Evolutionary conservation across 1,284 basidiomycete genomes (phyloP).

Genomic region (Tremellales sp.): DNA sequence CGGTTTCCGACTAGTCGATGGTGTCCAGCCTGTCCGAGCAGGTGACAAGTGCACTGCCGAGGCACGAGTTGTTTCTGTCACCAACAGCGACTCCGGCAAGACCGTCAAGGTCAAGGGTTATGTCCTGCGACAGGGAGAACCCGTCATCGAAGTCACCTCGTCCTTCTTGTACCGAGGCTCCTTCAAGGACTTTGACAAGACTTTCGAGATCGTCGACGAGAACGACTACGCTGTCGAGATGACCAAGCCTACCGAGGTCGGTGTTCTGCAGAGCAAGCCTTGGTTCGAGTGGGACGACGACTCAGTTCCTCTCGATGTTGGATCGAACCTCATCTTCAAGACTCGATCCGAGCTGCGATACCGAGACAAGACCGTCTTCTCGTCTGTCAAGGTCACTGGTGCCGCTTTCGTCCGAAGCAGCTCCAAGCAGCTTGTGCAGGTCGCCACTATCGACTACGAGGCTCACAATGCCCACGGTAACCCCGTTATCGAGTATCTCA

Average conservation of each 20-base stretch:
- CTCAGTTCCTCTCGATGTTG: slow-evolving; percentile 68
- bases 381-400: slow-evolving; percentile 75
- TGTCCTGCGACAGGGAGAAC: slow-evolving; percentile 68
- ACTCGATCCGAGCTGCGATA: slow-evolving; percentile 78
- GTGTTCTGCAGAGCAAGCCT: slow-evolving; percentile 90
- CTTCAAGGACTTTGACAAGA: slow-evolving; percentile 90
- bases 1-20: slow-evolving; percentile 83
- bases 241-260: slow-evolving; percentile 72
- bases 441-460: slow-evolving; percentile 80
- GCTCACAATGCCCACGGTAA: slow-evolving; percentile 86
- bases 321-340: slow-evolving; percentile 84
- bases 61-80: slow-evolving; percentile 82
- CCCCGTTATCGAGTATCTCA: slow-evolving; percentile 87
- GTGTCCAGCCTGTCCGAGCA: slow-evolving; percentile 68
- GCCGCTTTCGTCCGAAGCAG: slow-evolving; percentile 80
- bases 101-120: slow-evolving; percentile 85
- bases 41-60: slow-evolving; percentile 89
- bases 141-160: slow-evolving; percentile 88
- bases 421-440: slow-evolving; percentile 78
- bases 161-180: slow-evolving; percentile 95
- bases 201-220: slow-evolving; percentile 88
- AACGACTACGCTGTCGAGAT: slow-evolving; percentile 79
- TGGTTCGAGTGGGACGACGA: slow-evolving; percentile 97
- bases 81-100: slow-evolving; percentile 89
- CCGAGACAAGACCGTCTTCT: slow-evolving; percentile 84